Evolutionary conservation across 768 basidiomycete genomes (phyloP).

Genomic region (Suillus occidentalis): DNA sequence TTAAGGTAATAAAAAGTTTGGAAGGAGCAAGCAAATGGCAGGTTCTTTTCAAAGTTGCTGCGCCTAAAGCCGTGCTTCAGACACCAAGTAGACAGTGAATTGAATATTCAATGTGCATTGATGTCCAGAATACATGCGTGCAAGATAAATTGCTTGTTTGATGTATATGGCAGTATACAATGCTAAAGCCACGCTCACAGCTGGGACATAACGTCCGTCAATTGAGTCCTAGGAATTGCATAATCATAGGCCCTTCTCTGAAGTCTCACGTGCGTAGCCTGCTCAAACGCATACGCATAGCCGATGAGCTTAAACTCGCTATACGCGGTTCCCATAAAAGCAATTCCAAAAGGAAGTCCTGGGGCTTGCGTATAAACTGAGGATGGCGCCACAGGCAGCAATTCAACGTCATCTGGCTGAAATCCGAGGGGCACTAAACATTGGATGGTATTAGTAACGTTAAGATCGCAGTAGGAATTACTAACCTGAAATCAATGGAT

Average conservation of each 20-base stretch:
- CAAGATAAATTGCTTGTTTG: not conserved
- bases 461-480: not conserved
- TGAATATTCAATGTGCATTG: not conserved
- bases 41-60: not conserved
- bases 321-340: slow-evolving; percentile 58
- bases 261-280: slow-evolving; percentile 51
- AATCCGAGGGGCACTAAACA: slow-evolving; percentile 52
- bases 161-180: not conserved
- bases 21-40: not conserved
- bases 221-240: slow-evolving; percentile 54
- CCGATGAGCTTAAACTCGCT: slow-evolving; percentile 55
- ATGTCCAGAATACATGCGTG: not conserved
- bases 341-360: slow-evolving; percentile 54
- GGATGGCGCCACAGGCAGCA: slow-evolving; percentile 41
- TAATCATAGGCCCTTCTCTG: slow-evolving; percentile 43
- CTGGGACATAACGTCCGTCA: slow-evolving; percentile 27
- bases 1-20: not conserved
- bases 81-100: not conserved
- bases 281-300: slow-evolving; percentile 61
- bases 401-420: slow-evolving; percentile 45
- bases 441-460: slow-evolving; percentile 31
- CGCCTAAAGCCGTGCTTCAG: not conserved
- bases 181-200: not conserved
- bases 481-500: slow-evolving; percentile 54
- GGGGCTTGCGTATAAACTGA: slow-evolving; percentile 29